Evolutionary conservation across 2,329 filamentous ascomycete genomes (phyloP), one percentile per base, ranked within the genome.

Genomic region (Fusarium guadeloupense): DNA sequence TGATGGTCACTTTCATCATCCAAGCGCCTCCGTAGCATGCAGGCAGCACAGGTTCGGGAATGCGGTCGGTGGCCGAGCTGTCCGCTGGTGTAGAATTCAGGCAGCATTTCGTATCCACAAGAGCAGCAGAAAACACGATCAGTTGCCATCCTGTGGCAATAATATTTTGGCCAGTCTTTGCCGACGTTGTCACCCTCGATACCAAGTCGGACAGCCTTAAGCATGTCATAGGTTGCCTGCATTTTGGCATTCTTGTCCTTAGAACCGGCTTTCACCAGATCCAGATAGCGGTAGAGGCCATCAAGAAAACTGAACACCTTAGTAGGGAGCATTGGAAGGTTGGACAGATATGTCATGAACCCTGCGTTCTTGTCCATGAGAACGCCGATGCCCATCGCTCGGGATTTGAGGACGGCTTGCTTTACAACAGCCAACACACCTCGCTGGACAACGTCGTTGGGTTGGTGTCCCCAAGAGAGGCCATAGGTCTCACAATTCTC

Each of bases 371-470:
- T 59, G 13, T 69, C 62, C 44, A 78, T 76, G 0, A 78, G 56
- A 4, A 75, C 49, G 0, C 43, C 45, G 3, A 77, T 50, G 0
- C 59, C 56, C 70, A 78, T 72, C 1, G 44, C 34, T 9, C 60
- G 65, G 1, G 74, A 60, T 46, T 77, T 77, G 21, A 77, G 53
- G 6, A 73, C 72, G 0, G 73, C 74, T 31, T 76, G 72, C 10
- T 77, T 43, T 4, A 78, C 30, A 7, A 77, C 69, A 3, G 53
- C 44, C 17, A 74, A 73, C 21, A 77, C 64, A 1, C 76, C 76
- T 30, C 72, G 55, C 37, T 78, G 76, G 3, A 69, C 58, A 2
- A 69, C 25, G 4, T 76, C 71, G 1, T 64, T 59, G 1, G 60
- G 28, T 8, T 61, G 4, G 0, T 62, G 52, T 1, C 51, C 57